These are phyloP conservation scores for Populus hybrid DNA, from an alignment of 441 rosid species.

Conservation along the genomic window DNA sequence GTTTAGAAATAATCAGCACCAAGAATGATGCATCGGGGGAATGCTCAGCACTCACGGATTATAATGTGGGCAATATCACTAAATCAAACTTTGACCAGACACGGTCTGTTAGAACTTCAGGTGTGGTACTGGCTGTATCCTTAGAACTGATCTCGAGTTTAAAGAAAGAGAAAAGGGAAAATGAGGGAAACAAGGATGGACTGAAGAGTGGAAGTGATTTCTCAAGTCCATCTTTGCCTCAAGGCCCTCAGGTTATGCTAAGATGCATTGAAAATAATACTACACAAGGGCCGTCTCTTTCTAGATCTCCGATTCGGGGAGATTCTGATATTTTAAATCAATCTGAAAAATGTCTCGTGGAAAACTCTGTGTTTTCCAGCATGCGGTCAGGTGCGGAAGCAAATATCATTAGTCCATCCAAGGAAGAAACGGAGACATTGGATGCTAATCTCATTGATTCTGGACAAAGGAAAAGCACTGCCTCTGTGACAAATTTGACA, in stretches of 20 bases:
- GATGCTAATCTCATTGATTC: slow-evolving; percentile 6
- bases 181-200: slow-evolving; percentile 4
- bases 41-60: slow-evolving; percentile 1
- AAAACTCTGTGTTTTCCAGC: not conserved
- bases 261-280: slow-evolving; percentile 10
- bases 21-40: slow-evolving; percentile 12
- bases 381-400: slow-evolving; percentile 5
- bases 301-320: slow-evolving; percentile 1
- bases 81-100: not conserved
- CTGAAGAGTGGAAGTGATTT: slow-evolving; percentile 2
- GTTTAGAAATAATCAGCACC: slow-evolving; percentile 11
- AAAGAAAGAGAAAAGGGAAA: slow-evolving; percentile 4
- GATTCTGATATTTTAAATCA: slow-evolving; percentile 1
- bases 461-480: slow-evolving; percentile 5
- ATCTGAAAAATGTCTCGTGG: not conserved
- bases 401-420: slow-evolving; percentile 2
- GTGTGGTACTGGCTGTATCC: not conserved
- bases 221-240: not conserved
- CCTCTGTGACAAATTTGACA: not conserved
- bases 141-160: not conserved
- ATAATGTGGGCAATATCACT: slow-evolving; percentile 5
- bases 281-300: not conserved
- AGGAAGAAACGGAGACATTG: not conserved
- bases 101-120: slow-evolving; percentile 1
- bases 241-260: not conserved